Evolutionary conservation across 2,329 filamentous ascomycete genomes (phyloP), one percentile per base, ranked within the genome.

Genomic region (Daldinia sp.): DNA sequence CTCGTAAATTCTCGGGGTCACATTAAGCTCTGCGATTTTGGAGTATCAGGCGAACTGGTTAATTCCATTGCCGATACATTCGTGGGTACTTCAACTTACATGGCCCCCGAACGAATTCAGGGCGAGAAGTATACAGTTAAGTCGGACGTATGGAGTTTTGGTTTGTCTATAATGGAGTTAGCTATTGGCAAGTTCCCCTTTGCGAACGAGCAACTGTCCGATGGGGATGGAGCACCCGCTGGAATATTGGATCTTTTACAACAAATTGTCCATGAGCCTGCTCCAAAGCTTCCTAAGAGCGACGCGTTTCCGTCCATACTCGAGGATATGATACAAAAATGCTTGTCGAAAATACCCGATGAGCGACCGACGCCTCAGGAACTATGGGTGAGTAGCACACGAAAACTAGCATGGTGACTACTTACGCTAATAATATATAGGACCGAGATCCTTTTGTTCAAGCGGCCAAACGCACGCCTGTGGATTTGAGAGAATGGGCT

Each of bases 61-160:
- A 98, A 98, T 82, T 98, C 96, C 4, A 94, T 99, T 72, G 96
- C 96, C 58, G 95, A 98, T 78, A 99, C 96, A 0, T 99, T 99
- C 76, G 96, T 99, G 39, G 96, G 96, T 60, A 99, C 96, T 1
- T 98, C 96, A 41, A 99, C 96, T 63, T 99, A 99, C 84, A 99
- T 99, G 96, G 96, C 96, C 0, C 96, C 96, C 0, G 96, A 99
- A 83, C 90, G 96, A 80, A 99, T 99, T 74, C 94, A 98, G 79
- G 96, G 96, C 70, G 94, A 96, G 71, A 94, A 93, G 75, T 99
- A 99, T 81, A 97, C 95, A 0, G 95, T 99, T 76, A 98, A 98
- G 81, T 98, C 94, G 12, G 96, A 99, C 79, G 96, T 99, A 3
- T 99, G 96, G 96, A 98, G 94, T 87, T 97, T 98, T 70, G 96